Evolutionary conservation across 129 eudicot species (phyloP).

Genomic region (Ambrosia artemisiifolia): DNA sequence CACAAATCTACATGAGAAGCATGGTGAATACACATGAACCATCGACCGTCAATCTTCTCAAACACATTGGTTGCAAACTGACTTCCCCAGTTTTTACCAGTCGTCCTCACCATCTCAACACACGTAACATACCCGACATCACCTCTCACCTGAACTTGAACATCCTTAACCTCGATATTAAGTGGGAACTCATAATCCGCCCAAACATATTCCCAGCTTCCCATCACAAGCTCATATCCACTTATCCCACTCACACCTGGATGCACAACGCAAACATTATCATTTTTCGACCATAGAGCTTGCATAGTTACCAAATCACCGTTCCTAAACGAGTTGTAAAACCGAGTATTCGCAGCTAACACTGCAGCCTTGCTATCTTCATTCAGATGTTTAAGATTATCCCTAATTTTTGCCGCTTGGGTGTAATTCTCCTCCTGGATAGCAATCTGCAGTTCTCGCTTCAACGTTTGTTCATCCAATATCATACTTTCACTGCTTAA

Average conservation of each 20-base stretch:
- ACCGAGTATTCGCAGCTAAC: slow-evolving; percentile 82
- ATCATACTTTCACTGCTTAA: slow-evolving; percentile 67
- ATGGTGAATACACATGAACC: slow-evolving; percentile 16
- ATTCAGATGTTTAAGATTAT: slow-evolving; percentile 66
- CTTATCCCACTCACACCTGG: slow-evolving; percentile 96
- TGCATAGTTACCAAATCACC: slow-evolving; percentile 91
- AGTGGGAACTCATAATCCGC: slow-evolving; percentile 91
- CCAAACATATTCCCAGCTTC: slow-evolving; percentile 98
- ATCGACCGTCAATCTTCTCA: slow-evolving; percentile 12
- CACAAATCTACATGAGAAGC: slow-evolving; percentile 15
- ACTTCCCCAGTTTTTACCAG: slow-evolving; percentile 61
- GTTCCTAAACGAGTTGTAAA: slow-evolving; percentile 75
- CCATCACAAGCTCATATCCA: slow-evolving; percentile 87
- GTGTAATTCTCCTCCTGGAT: slow-evolving; percentile 76
- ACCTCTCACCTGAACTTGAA: slow-evolving; percentile 71
- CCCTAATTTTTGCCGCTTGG: slow-evolving; percentile 83
- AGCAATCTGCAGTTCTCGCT: slow-evolving; percentile 69
- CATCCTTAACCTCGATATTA: slow-evolving; percentile 75
- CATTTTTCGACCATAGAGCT: slow-evolving; percentile 78
- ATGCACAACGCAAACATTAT: slow-evolving; percentile 83
- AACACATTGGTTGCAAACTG: slow-evolving; percentile 16
- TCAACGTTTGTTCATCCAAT: slow-evolving; percentile 61
- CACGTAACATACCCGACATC: slow-evolving; percentile 85
- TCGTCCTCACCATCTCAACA: slow-evolving; percentile 78
- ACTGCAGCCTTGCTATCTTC: slow-evolving; percentile 90